Conservation (phyloP, 306 rosid genomes). For the Quercus suber region DNA sequence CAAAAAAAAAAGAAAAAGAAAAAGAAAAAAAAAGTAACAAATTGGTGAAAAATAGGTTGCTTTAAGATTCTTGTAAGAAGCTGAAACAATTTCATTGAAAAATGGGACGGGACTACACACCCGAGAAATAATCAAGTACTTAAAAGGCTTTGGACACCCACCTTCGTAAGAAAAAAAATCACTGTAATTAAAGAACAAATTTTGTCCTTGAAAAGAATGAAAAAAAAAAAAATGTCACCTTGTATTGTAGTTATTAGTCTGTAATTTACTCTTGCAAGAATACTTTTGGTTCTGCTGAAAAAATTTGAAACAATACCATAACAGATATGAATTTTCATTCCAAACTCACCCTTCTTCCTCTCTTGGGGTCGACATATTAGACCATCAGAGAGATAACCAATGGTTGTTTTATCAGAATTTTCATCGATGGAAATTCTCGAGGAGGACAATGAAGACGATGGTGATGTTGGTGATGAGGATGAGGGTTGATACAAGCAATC, state of each 20-base stretch:
- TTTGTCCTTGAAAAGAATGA: background rate
- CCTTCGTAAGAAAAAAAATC: no score
- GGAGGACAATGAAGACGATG: constrained; percentile 46
- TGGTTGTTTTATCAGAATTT: constrained; percentile 32
- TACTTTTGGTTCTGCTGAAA: background rate
- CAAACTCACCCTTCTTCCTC: constrained; percentile 61
- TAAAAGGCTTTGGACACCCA: no score
- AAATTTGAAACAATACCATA: background rate
- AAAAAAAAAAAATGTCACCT: no score
- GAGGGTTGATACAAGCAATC: constrained; percentile 50
- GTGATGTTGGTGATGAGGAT: constrained; percentile 37
- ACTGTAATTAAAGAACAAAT: no score
- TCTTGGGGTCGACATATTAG: constrained; percentile 55
- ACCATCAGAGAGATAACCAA: constrained; percentile 76
- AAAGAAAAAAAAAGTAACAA: background rate
- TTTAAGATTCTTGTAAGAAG: background rate
- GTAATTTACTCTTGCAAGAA: no score
- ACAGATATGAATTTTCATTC: background rate
- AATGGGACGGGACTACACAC: background rate
- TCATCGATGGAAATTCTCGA: constrained; percentile 38
- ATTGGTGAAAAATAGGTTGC: background rate
- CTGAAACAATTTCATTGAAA: background rate
- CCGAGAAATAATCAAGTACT: no score
- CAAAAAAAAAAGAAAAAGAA: no score
- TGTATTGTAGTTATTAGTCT: background rate